Base-by-base conservation (phyloP, 116 monocot genomes). In the Cymodocea nodosa region DNA sequence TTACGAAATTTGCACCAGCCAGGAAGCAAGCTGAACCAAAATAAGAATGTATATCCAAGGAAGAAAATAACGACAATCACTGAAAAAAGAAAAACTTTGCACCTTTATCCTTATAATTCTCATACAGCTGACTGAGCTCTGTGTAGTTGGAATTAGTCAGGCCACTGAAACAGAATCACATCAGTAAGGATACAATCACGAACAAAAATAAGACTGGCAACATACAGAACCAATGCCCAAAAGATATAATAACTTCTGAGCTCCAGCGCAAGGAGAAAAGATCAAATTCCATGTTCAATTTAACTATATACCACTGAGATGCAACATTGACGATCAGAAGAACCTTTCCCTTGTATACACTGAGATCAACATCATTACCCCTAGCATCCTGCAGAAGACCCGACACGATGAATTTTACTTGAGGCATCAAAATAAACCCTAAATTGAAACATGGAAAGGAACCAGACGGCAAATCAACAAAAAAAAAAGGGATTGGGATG, bases 291-390 rank as follows among this genome's bases (percentile, higher is more conserved):
- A 62, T 15, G 24, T 62, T 6, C 6, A 17, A 5, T 19, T 36
- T 20, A 15, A 23, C 0, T 15, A 35, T 13, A 5, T 80, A 89
- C 89, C 93, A 93, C 74, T 89, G 73, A 64, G 93, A 93, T 39
- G 93, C 93, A 70, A 89, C 93, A 75, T 93, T 89, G 40, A 93
- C 93, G 66, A 89, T 89, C 11, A 93, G 79, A 56, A 89, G 75
- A 20, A 78, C 84, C 76, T 89, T 93, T 16, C 93, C 89, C 56
- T 93, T 93, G 80, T 89, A 86, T 23, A 50, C 80, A 70, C 84
- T 84, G 24, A 93, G 84, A 53, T 89, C 80, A 59, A 93, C 82
- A 72, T 89, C 89, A 56, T 80, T 81, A 35, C 84, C 93, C 51
- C 53, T 82, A 10, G 84, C 81, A 79, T 86, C 82, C 93, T 93